These are phyloP conservation scores for Sesbania bispinosa DNA, from an alignment of 306 rosid genomes.

Conservation along the genomic window DNA sequence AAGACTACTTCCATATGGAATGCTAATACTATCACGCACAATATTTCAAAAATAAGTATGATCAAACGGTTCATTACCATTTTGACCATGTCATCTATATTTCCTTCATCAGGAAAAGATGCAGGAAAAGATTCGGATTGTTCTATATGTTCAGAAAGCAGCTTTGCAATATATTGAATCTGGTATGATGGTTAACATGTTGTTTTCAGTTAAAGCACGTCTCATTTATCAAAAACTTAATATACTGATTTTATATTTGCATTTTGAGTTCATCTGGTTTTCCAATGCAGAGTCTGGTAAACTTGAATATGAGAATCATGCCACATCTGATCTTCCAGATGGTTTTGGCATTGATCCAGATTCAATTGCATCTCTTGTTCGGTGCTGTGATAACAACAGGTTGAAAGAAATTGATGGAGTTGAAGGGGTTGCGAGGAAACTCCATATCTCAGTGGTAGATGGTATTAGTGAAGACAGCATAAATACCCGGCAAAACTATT, in stretches of 20 bases:
- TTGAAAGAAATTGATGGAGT: slow-evolving; percentile 48
- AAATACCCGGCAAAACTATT: slow-evolving; percentile 53
- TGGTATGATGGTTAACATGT: slow-evolving; percentile 41
- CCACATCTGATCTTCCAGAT: neutral
- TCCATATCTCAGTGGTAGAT: slow-evolving; percentile 31
- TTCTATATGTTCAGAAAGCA: slow-evolving; percentile 72
- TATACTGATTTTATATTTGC: too few species aligned
- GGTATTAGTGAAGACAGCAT: slow-evolving; percentile 49
- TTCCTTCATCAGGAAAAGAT: slow-evolving; percentile 59
- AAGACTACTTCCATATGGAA: too few species aligned
- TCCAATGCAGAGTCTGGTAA: slow-evolving; percentile 45
- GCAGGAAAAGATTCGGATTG: slow-evolving; percentile 74
- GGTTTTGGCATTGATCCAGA: slow-evolving; percentile 82
- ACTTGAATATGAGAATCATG: slow-evolving; percentile 32
- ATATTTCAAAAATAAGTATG: too few species aligned
- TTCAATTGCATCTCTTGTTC: slow-evolving; percentile 64
- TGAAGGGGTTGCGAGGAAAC: slow-evolving; percentile 44
- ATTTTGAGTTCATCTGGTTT: slow-evolving; percentile 22
- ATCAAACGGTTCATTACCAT: neutral
- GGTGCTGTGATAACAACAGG: slow-evolving; percentile 46
- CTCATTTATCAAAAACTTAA: too few species aligned
- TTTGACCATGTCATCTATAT: slow-evolving; percentile 15
- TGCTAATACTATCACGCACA: too few species aligned
- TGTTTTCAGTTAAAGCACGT: too few species aligned
- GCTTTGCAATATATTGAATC: slow-evolving; percentile 67